Percentiles rank a stretch among this genome's conserved stretches.
Evolutionary conservation across 2,329 filamentous ascomycete species (phyloP).

Genomic region (Falciphora oryzae): DNA sequence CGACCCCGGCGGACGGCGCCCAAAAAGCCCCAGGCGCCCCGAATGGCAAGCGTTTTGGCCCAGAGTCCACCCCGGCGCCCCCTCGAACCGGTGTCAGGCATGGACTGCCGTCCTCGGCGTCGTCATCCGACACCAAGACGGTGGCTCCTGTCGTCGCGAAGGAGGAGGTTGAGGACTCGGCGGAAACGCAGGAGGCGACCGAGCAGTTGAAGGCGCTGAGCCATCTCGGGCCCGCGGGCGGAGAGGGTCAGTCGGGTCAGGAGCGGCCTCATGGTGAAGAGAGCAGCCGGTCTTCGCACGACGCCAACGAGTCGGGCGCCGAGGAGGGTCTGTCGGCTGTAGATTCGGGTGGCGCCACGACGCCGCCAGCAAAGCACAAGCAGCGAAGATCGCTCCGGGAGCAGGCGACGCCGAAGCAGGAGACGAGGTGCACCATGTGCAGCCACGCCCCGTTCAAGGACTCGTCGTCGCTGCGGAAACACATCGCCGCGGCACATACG

Average conservation of each 20-base stretch:
- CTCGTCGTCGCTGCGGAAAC: constrained; percentile 59
- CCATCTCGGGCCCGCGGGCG: constrained; percentile 52
- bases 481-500: constrained; percentile 63
- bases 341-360: constrained; percentile 22
- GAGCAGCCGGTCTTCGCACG: constrained; percentile 34
- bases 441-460: constrained; percentile 63
- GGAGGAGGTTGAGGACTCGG: constrained; percentile 55
- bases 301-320: constrained; percentile 31
- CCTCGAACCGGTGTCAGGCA: constrained; percentile 4
- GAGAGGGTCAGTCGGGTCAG: constrained; percentile 27
- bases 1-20: no score
- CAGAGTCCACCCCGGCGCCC: constrained; percentile 1
- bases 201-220: constrained; percentile 62
- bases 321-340: constrained; percentile 33
- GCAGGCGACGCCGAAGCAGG: constrained; percentile 43
- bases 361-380: constrained; percentile 33
- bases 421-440: constrained; percentile 56
- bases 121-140: neutral
- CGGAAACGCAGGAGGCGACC: constrained; percentile 63
- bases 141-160: constrained; percentile 28
- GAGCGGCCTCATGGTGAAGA: constrained; percentile 17
- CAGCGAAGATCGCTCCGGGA: constrained; percentile 42
- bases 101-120: constrained; percentile 4
- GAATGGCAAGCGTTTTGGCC: neutral
- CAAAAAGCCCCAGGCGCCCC: no score